phyloP scores from a whole-genome alignment of 306 rosid species.

The Quercus ilex region DNA sequence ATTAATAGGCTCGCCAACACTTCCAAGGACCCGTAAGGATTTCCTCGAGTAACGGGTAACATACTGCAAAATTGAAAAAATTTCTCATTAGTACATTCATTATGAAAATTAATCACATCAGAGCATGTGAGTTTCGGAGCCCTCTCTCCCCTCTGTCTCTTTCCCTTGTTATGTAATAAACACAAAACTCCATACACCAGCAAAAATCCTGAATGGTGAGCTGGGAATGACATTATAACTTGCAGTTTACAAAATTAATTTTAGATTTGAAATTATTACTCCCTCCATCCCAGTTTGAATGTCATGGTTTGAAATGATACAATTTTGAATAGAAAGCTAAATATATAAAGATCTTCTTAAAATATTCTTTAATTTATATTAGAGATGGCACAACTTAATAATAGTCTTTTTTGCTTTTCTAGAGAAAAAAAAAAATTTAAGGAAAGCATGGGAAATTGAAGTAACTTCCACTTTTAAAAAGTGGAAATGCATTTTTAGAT shows the following conservation, averaged over 20 bases:
- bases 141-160: background rate
- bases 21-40: conserved; percentile 88
- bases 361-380: background rate
- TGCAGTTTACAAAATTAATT: background rate
- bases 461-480: background rate
- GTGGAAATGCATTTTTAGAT: background rate
- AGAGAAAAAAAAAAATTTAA: background rate
- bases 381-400: background rate
- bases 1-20: conserved; percentile 99
- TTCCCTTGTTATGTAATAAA: no score
- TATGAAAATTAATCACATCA: conserved; percentile 7
- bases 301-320: background rate
- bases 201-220: background rate
- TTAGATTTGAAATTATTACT: background rate
- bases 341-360: background rate
- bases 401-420: background rate
- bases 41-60: conserved; percentile 82
- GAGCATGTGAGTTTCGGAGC: background rate
- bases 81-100: background rate
- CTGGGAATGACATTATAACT: background rate
- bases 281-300: background rate
- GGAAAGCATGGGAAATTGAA: background rate
- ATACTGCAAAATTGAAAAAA: conserved; percentile 50
- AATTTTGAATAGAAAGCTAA: background rate
- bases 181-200: background rate